These are phyloP conservation scores for Globisporangium cederbergense DNA, from an alignment of 352 stramenopile genomes.

Conservation along the genomic window DNA sequence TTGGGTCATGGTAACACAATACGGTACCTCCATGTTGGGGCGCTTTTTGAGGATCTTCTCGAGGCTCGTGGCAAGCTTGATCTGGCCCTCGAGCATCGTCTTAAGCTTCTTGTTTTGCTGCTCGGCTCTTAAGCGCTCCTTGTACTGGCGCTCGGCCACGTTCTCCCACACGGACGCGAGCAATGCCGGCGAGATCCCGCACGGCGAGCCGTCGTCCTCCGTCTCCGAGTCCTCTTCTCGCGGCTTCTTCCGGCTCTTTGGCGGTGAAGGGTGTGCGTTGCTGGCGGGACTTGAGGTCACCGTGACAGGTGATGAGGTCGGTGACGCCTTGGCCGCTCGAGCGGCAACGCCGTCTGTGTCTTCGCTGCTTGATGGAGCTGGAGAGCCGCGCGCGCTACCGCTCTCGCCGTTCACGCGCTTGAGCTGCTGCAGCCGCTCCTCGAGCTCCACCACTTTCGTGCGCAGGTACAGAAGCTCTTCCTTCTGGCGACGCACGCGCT, in stretches of 20 bases:
- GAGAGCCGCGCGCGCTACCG: slow-evolving; percentile 8
- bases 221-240: slow-evolving; percentile 7
- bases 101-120: slow-evolving; percentile 28
- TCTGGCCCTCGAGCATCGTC: slow-evolving; percentile 27
- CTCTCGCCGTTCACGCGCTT: slow-evolving; percentile 14
- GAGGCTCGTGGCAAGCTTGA: slow-evolving; percentile 24
- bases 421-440: slow-evolving; percentile 17
- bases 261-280: not conserved
- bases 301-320: not conserved
- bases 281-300: not conserved
- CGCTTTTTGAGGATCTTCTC: slow-evolving; percentile 23
- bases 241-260: not conserved
- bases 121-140: slow-evolving; percentile 23
- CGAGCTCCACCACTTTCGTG: slow-evolving; percentile 20
- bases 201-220: slow-evolving; percentile 8
- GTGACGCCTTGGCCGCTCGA: not conserved
- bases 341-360: not conserved
- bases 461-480: slow-evolving; percentile 24
- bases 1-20: no score
- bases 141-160: slow-evolving; percentile 23
- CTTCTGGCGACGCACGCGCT: slow-evolving; percentile 21
- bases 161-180: slow-evolving; percentile 29
- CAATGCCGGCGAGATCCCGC: slow-evolving; percentile 19
- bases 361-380: slow-evolving; percentile 5
- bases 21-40: slow-evolving; percentile 13